phyloP scores from a whole-genome alignment of 176 grass and related monocot genomes.

The Avena sativa region DNA sequence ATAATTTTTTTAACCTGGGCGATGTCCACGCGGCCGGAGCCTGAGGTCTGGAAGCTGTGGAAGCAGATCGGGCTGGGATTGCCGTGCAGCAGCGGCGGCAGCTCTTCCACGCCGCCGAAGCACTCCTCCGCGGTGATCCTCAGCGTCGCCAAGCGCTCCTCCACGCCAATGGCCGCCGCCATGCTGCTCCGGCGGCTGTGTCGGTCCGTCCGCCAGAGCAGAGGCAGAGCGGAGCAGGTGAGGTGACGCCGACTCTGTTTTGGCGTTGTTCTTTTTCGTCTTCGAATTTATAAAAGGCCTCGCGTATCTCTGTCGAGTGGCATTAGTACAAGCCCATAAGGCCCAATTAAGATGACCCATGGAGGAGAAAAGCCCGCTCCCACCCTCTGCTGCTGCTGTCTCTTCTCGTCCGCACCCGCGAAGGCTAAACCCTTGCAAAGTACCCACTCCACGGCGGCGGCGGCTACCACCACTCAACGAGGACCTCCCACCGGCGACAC shows the following conservation, averaged over 20 bases:
- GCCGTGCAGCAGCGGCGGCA: background rate
- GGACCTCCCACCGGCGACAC: slow-evolving; percentile 14
- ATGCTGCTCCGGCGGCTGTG: background rate
- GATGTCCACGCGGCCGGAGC: slow-evolving; percentile 4
- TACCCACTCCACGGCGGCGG: slow-evolving; percentile 25
- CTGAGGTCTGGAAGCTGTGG: background rate
- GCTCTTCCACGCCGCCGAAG: background rate
- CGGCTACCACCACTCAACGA: background rate
- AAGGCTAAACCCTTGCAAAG: slow-evolving; percentile 25
- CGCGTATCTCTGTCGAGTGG: too few species aligned
- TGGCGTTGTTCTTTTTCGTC: too few species aligned
- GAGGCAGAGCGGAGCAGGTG: background rate
- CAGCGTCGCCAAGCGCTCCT: background rate
- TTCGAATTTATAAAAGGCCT: too few species aligned
- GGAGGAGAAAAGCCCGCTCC: background rate
- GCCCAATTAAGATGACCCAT: background rate
- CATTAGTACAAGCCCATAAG: background rate
- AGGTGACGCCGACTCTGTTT: background rate
- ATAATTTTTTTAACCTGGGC: background rate
- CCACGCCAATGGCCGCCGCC: background rate
- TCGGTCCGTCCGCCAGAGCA: background rate
- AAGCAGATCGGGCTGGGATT: background rate
- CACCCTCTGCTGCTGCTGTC: background rate
- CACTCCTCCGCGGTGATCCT: background rate
- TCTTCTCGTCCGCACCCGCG: background rate